Base-by-base conservation (phyloP, 2,329 filamentous ascomycete species). In the Aspergillus pseudoglaucus region DNA sequence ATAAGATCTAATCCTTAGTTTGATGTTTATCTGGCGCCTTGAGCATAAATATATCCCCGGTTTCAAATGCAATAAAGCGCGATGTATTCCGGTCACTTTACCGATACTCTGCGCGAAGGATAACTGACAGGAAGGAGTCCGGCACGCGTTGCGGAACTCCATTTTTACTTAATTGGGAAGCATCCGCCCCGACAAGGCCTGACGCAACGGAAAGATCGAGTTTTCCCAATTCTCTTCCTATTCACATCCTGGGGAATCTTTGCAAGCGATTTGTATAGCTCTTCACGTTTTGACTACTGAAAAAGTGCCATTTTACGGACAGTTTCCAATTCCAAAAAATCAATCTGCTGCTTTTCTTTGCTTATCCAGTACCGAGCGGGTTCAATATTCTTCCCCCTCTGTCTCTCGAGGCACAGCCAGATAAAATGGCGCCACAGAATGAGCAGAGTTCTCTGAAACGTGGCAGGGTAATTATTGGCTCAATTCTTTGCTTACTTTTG, bases 391-490 rank as follows among this genome's bases (percentile, higher is more conserved):
- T 35, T 35, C 6, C n/a, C 33, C 15, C 33, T 17, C 33, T 12
- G 25, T 12, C 25, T 30, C 25, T 30, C 25, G 25, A 30, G 25
- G 25, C 25, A 30, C 17, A 22, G 15, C 15, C n/a, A 25, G 40
- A 27, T 35, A 46, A 17, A 46, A 71, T 72, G 68, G 59, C 63
- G 39, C 82, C 69, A 73, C 76, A 60, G 67, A 70, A 55, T 56
- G 86, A 93, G 71, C 88, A 88, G 75, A 90, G 85, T 75, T 85
- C 87, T 73, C 82, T 93, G 74, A 95, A 95, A 77, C 84, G 89
- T 65, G 81, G 75, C 59, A 80, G 85, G 69, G 88, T 93, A 76
- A 65, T 80, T 53, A 55, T 40, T 38, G 44, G 41, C 18, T 49
- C 33, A 35, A 48, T 55, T 50, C 47, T 49, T 52, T 44, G 48